A percentile compares a stretch with the other conserved stretches of the same genome.
phyloP scores from a whole-genome alignment of 257 asterid species.

The Plantago ovata region DNA sequence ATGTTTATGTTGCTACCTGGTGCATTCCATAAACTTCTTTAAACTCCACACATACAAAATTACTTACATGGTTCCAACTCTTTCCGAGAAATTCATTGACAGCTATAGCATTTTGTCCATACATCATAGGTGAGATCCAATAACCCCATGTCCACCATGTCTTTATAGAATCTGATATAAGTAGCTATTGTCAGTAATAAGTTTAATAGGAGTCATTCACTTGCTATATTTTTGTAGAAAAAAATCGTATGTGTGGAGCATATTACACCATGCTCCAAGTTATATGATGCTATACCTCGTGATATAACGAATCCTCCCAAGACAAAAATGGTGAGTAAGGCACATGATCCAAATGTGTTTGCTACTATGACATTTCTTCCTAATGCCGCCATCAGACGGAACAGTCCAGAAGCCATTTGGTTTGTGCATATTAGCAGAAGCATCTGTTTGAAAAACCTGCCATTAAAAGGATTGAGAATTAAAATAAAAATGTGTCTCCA shows the following conservation, averaged over 20 bases:
- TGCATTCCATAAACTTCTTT: slow-evolving; percentile 10
- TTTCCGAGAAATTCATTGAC: slow-evolving; percentile 79
- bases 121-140: slow-evolving; percentile 83
- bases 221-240: slow-evolving; percentile 1
- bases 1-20: background rate
- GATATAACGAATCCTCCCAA: slow-evolving; percentile 67
- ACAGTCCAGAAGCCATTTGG: slow-evolving; percentile 59
- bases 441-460: slow-evolving; percentile 56
- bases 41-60: slow-evolving; percentile 7
- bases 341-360: slow-evolving; percentile 59
- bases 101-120: slow-evolving; percentile 66
- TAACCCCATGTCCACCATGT: slow-evolving; percentile 83
- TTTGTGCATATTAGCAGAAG: slow-evolving; percentile 42
- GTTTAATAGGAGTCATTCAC: background rate
- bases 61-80: slow-evolving; percentile 78
- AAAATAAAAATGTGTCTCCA: background rate
- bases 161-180: slow-evolving; percentile 38
- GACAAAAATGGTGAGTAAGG: slow-evolving; percentile 43
- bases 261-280: background rate
- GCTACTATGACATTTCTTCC: slow-evolving; percentile 68
- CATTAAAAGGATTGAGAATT: slow-evolving; percentile 16
- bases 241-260: background rate
- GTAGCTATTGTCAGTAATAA: background rate
- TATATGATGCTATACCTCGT: slow-evolving; percentile 38
- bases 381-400: slow-evolving; percentile 55